These are phyloP conservation scores for Fusarium sp. DNA, from an alignment of 2,329 filamentous ascomycete genomes.

Conservation along the genomic window DNA sequence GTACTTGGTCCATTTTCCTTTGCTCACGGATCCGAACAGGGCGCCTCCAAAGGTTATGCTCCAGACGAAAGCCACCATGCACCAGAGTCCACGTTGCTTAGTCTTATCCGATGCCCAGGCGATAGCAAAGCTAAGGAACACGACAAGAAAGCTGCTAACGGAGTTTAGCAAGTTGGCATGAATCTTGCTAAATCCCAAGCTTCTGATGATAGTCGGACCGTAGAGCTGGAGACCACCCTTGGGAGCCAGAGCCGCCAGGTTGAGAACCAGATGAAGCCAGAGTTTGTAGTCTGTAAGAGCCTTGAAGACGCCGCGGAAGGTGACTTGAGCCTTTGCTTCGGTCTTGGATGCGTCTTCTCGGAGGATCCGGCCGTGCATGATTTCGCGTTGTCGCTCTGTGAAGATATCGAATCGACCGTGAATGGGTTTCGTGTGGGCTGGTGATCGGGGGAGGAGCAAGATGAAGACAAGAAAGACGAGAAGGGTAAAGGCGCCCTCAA, in stretches of 20 bases:
- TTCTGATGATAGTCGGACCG: constrained; percentile 35
- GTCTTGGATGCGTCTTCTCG: constrained; percentile 39
- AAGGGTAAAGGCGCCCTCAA: constrained; percentile 36
- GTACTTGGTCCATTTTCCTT: constrained; percentile 35
- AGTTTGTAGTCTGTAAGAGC: constrained; percentile 28
- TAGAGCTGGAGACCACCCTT: constrained; percentile 44
- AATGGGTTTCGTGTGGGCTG: constrained; percentile 26
- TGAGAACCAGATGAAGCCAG: constrained; percentile 37
- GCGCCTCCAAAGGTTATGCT: constrained; percentile 36
- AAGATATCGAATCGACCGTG: constrained; percentile 36
- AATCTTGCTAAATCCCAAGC: constrained; percentile 39
- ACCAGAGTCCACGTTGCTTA: constrained; percentile 32
- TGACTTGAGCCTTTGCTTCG: constrained; percentile 19
- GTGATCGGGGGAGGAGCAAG: constrained; percentile 29
- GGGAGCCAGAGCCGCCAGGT: constrained; percentile 36
- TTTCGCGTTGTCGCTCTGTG: constrained; percentile 20
- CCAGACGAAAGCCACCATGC: constrained; percentile 35
- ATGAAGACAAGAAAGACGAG: constrained; percentile 31
- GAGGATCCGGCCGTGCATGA: constrained; percentile 31
- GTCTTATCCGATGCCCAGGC: constrained; percentile 36
- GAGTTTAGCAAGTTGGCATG: constrained; percentile 40
- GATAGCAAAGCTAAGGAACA: constrained; percentile 30
- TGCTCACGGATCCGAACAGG: constrained; percentile 9
- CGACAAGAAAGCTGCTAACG: constrained; percentile 31
- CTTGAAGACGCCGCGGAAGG: neutral